Base-by-base conservation (phyloP, 2,329 filamentous ascomycete species). In the Neoarthrinium moseri region DNA sequence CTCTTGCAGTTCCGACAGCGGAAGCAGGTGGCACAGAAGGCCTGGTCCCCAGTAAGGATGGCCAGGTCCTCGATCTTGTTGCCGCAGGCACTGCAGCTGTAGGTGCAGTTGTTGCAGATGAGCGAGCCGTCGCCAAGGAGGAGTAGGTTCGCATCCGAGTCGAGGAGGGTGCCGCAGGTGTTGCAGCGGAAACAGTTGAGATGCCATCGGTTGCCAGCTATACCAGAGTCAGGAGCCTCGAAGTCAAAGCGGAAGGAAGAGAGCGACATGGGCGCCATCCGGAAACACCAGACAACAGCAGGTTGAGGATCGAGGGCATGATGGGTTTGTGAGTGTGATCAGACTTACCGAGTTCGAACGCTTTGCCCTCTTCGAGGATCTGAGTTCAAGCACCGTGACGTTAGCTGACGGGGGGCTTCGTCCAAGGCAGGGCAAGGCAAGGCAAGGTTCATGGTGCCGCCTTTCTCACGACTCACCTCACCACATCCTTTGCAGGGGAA, bases 31-130 rank as follows among this genome's bases (percentile, higher is more conserved):
- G 91, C 91, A 70, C 94, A 99, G 66, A 96, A 99, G 35, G 94
- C 94, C 71, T 99, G 92, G 62, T 99, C 94, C 54, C 94, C 94
- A 0, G 94, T 99, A 56, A 99, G 77, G 66, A 99, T 99, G 53
- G 94, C 94, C 51, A 97, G 77, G 65, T 99, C 94, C 66, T 99
- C 94, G 56, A 99, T 99, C 75, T 99, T 99, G 74, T 95, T 92
- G 48, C 85, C 84, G 69, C 94, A 99, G 44, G 91, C 91, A 68
- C 85, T 96, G 75, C 94, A 99, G 77, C 91, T 96, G 69, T 99
- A 99, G 44, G 94, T 97, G 74, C 94, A 99, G 70, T 96, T 96
- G 74, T 96, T 97, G 78, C 94, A 99, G 58, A 99, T 97, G 55
- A 99, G 83, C 15, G 92, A 97, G 55, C 94, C 94, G 72, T 99